Conservation (phyloP, 2,329 filamentous ascomycete genomes). For the Coniochaeta sp. region DNA sequence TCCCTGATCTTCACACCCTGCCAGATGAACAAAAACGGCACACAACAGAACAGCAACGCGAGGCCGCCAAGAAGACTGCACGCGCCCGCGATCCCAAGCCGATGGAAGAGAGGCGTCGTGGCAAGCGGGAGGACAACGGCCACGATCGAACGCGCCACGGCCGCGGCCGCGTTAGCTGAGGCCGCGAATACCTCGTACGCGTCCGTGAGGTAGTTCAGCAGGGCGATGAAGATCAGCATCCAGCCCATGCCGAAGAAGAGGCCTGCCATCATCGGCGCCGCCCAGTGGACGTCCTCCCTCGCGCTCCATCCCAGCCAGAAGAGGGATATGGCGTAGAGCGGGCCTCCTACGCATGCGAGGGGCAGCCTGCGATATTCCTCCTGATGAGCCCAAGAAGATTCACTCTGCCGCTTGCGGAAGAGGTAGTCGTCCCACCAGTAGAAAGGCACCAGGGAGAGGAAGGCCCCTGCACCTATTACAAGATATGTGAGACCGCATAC, state of each 20-base stretch:
- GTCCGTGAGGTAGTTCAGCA: constrained; percentile 59
- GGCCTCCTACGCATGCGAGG: constrained; percentile 63
- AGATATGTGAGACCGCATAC: constrained; percentile 62
- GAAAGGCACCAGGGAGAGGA: constrained; percentile 53
- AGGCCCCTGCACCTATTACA: constrained; percentile 57
- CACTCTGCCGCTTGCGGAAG: constrained; percentile 36
- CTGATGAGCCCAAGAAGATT: constrained; percentile 49
- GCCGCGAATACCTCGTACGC: constrained; percentile 61
- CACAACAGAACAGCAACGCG: constrained; percentile 39
- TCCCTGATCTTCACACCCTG: constrained; percentile 47
- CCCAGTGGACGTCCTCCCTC: constrained; percentile 37
- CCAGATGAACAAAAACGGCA: constrained; percentile 48
- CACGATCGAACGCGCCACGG: constrained; percentile 39
- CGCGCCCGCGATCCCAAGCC: constrained; percentile 40
- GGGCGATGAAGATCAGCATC: constrained; percentile 55
- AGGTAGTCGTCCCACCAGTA: constrained; percentile 58
- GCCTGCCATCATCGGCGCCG: constrained; percentile 52
- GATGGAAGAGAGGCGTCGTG: constrained; percentile 39
- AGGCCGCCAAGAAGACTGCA: constrained; percentile 45
- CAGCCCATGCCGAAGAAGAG: constrained; percentile 56
- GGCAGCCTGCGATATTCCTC: constrained; percentile 66
- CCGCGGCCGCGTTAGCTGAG: constrained; percentile 44
- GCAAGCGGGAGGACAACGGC: constrained; percentile 52
- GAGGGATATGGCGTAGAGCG: constrained; percentile 48
- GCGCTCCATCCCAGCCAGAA: constrained; percentile 59